A percentile compares a stretch with the other conserved stretches of the same genome.
Conservation (phyloP, 148 eudicot genomes). For the Cornus kousa region DNA sequence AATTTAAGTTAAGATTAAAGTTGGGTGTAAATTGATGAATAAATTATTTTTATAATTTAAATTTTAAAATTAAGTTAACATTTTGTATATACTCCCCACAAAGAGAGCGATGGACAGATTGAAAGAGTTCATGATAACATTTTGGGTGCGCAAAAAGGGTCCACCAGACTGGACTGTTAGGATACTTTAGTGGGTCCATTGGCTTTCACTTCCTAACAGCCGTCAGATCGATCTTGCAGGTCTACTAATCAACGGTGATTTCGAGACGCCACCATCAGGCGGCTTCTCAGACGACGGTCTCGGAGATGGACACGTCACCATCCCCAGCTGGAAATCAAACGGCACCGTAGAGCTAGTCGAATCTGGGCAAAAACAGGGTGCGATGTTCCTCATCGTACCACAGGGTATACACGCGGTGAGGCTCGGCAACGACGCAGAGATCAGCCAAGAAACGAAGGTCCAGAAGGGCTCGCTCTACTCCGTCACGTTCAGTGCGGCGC, state of each 20-base stretch:
- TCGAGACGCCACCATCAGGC: conserved; percentile 82
- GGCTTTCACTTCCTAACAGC: background rate
- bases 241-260: conserved; percentile 71
- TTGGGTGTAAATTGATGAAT: too few relatives aligned
- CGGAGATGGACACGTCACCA: conserved; percentile 43
- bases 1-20: too few relatives aligned
- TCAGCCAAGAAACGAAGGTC: conserved; percentile 65
- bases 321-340: conserved; percentile 82
- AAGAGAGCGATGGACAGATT: too few relatives aligned
- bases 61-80: too few relatives aligned
- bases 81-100: too few relatives aligned
- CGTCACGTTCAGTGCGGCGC: conserved; percentile 88
- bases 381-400: conserved; percentile 95
- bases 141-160: too few relatives aligned
- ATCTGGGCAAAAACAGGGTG: conserved; percentile 92
- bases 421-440: conserved; percentile 89
- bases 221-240: conserved; percentile 38
- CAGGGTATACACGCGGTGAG: conserved; percentile 83
- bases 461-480: conserved; percentile 84
- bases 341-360: conserved; percentile 87
- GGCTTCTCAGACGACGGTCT: conserved; percentile 56
- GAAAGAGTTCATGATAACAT: too few relatives aligned
- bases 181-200: too few relatives aligned
- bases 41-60: too few relatives aligned
- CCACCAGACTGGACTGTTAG: too few relatives aligned